These are phyloP conservation scores for Spongospora subterranea DNA, from an alignment of 208 protist species.

Conservation along the genomic window DNA sequence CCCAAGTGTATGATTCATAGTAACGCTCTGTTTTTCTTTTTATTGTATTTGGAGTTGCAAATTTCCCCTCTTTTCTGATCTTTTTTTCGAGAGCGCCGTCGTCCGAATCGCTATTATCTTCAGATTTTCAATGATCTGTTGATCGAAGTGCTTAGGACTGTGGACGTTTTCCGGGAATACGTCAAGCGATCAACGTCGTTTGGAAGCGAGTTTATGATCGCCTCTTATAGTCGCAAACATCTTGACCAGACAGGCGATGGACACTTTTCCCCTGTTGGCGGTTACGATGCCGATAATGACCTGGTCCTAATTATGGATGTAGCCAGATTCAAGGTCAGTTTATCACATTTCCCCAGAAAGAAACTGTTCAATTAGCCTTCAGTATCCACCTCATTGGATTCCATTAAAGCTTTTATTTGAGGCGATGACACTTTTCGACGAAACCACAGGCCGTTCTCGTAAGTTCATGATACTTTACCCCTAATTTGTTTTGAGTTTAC, in stretches of 20 bases:
- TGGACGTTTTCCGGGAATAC: slow-evolving; percentile 62
- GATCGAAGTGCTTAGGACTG: slow-evolving; percentile 2
- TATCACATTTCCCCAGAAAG: neutral
- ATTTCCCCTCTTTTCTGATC: too few relatives aligned
- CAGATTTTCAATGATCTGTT: neutral
- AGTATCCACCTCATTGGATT: slow-evolving; percentile 78
- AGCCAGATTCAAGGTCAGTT: slow-evolving; percentile 75
- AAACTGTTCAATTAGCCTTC: neutral
- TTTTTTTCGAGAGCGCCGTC: too few relatives aligned
- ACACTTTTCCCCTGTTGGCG: slow-evolving; percentile 76
- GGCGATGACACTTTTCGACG: slow-evolving; percentile 67
- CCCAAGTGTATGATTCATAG: neutral
- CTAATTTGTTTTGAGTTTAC: too few relatives aligned
- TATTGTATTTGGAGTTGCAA: too few relatives aligned
- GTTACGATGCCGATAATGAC: slow-evolving; percentile 71
- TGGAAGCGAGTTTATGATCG: slow-evolving; percentile 66
- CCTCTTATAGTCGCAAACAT: slow-evolving; percentile 68
- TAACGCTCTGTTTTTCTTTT: too few relatives aligned
- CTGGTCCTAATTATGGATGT: slow-evolving; percentile 77
- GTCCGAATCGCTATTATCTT: too few relatives aligned
- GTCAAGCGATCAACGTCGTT: slow-evolving; percentile 55
- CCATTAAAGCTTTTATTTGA: slow-evolving; percentile 66
- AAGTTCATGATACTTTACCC: neutral
- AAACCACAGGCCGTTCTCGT: slow-evolving; percentile 57
- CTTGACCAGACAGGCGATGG: slow-evolving; percentile 76